Conservation (phyloP, 2,329 filamentous ascomycete species). For the Diplodia sapinea region DNA sequence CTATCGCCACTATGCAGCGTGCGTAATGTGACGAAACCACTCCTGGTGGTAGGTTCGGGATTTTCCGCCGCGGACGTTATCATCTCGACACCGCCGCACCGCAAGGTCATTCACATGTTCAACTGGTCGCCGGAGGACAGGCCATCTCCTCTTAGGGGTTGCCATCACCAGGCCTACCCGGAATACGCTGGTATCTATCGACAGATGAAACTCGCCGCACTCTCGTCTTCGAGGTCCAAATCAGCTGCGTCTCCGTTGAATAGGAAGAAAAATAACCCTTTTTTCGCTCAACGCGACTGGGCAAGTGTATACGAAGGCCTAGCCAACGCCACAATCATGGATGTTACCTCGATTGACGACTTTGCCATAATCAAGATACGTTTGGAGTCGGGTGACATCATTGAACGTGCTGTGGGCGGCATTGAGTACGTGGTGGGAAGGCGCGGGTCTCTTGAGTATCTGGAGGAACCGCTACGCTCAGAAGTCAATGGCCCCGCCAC, state of each 20-base stretch:
- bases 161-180: conserved; percentile 66
- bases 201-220: conserved; percentile 62
- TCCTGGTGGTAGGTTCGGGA: conserved; percentile 65
- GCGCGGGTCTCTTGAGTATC: conserved; percentile 60
- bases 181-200: conserved; percentile 67
- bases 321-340: conserved; percentile 58
- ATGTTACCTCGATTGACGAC: conserved; percentile 39
- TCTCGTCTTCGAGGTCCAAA: conserved; percentile 35
- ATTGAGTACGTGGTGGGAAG: conserved; percentile 63
- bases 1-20: conserved; percentile 54
- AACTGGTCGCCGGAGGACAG: conserved; percentile 63
- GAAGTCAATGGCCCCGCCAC: conserved; percentile 51
- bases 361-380: conserved; percentile 51
- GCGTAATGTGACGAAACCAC: conserved; percentile 43
- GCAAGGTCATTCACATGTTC: conserved; percentile 64
- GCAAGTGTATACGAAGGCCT: conserved; percentile 59
- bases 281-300: conserved; percentile 58
- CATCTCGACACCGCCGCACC: conserved; percentile 57
- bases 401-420: conserved; percentile 55
- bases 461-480: conserved; percentile 53
- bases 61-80: conserved; percentile 68
- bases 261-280: conserved; percentile 51
- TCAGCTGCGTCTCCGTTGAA: conserved; percentile 14
- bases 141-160: conserved; percentile 63
- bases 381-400: conserved; percentile 49